These are phyloP conservation scores for Neofusicoccum ribis DNA, from an alignment of 2,329 filamentous ascomycete species.

Conservation along the genomic window DNA sequence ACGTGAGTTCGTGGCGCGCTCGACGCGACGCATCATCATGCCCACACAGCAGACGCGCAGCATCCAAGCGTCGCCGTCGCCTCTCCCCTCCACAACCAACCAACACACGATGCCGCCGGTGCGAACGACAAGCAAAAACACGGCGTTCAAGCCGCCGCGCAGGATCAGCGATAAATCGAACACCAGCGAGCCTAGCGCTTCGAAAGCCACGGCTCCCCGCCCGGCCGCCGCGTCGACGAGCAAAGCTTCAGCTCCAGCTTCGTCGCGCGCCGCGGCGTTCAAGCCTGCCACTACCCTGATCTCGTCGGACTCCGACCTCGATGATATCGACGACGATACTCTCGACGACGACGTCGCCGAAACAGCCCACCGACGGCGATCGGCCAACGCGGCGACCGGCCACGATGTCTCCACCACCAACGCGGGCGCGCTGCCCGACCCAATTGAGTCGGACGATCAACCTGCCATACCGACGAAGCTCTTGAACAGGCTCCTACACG, in stretches of 20 bases:
- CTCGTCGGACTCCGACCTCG: constrained; percentile 30
- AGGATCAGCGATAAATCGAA: constrained; percentile 22
- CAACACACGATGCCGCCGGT: constrained; percentile 13
- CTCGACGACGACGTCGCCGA: constrained; percentile 30
- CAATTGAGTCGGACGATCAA: not conserved
- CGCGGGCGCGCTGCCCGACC: constrained; percentile 21
- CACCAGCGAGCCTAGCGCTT: not conserved
- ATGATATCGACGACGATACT: constrained; percentile 27
- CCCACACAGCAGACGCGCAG: not conserved
- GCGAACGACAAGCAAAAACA: constrained; percentile 3
- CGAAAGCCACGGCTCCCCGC: constrained; percentile 29
- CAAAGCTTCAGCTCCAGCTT: constrained; percentile 20
- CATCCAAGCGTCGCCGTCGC: not conserved
- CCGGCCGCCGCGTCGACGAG: constrained; percentile 24
- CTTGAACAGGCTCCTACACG: constrained; percentile 73
- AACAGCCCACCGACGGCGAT: constrained; percentile 20
- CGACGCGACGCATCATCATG: not conserved
- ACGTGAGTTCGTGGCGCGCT: not conserved
- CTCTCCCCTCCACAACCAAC: not conserved
- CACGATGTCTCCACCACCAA: not conserved
- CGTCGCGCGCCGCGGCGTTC: constrained; percentile 27
- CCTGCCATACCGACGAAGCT: constrained; percentile 69
- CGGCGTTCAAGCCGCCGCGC: constrained; percentile 39
- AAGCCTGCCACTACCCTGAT: constrained; percentile 31
- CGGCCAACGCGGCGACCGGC: not conserved